Percentiles rank a stretch among this genome's conserved stretches.
These are phyloP conservation scores for Hirsutella minnesotensis DNA, from an alignment of 2,329 filamentous ascomycete species.

Conservation along the genomic window DNA sequence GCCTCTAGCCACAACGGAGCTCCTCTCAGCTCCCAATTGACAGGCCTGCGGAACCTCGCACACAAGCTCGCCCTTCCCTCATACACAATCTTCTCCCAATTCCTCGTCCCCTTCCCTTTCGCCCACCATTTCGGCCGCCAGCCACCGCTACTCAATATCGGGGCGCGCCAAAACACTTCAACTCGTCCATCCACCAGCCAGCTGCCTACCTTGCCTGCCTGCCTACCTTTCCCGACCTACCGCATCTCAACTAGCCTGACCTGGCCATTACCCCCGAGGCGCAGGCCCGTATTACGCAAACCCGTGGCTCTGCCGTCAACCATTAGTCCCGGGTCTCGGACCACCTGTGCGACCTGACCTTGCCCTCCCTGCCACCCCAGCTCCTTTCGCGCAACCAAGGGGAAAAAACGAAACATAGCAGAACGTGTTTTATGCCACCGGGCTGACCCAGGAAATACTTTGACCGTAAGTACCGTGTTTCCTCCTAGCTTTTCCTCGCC, in stretches of 20 bases:
- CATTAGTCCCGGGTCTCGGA: slow-evolving; percentile 9
- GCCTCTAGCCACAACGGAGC: neutral
- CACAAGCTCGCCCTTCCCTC: neutral
- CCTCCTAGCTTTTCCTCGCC: slow-evolving; percentile 2
- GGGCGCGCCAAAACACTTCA: slow-evolving; percentile 1
- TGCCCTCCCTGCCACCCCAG: slow-evolving; percentile 8
- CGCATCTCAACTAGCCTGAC: slow-evolving; percentile 3
- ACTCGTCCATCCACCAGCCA: slow-evolving; percentile 1
- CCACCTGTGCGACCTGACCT: slow-evolving; percentile 12
- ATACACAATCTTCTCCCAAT: neutral
- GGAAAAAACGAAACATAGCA: slow-evolving; percentile 7
- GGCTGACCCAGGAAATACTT: slow-evolving; percentile 16
- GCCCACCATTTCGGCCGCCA: neutral
- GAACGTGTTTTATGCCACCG: slow-evolving; percentile 13
- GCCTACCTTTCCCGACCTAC: slow-evolving; percentile 1
- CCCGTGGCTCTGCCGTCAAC: slow-evolving; percentile 8
- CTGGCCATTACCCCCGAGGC: slow-evolving; percentile 2
- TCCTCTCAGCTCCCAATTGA: neutral
- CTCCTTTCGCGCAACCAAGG: slow-evolving; percentile 8
- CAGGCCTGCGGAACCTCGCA: neutral
- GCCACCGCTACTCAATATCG: slow-evolving; percentile 2
- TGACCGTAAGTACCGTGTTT: slow-evolving; percentile 5
- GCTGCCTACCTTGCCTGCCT: neutral
- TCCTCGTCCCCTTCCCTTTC: neutral
- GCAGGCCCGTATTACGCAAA: slow-evolving; percentile 13